Evolutionary conservation across 768 basidiomycete species (phyloP), one percentile per base, ranked within the genome.

Genomic region (Mycena vitilis): DNA sequence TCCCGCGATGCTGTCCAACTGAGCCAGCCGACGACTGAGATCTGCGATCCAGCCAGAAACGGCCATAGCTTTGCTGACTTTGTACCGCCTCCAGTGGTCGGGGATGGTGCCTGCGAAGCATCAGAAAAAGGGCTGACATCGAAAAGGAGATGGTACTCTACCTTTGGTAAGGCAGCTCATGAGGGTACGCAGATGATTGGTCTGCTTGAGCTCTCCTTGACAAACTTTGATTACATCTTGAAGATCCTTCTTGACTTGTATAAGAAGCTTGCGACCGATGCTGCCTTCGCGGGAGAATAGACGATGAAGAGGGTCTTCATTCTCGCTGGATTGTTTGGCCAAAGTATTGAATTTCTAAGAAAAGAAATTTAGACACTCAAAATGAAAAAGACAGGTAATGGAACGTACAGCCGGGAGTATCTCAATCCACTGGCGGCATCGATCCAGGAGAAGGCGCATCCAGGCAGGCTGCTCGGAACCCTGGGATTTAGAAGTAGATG

Each of bases 101-200:
- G 97, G 97, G 53, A 97, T 93, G 6, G 93, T 92, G 45, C 94
- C 95, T 98, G 74, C 23, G 66, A 51, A 62, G 55, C 61, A 13
- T 60, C 77, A 30, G 30, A 30, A 70, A 56, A 36, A 47, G 5
- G 0, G 59, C 74, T 63, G 25, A 63, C 60, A 51, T 36, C 12
- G 25, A 16, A 15, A 44, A 48, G 8, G 55, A 40, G 22, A 49
- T 60, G 44, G 30, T 0, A 25, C 30, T n/a, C 15, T 71, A 91
- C 96, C 96, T 85, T 97, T 98, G 15, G 91, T 96, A 65, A 97
- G 81, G 42, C 90, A 86, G 72, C 94, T 94, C 90, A 99, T 93
- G 34, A 99, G 83, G 5, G 88, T 89, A n/a, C 98, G 91, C 36
- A 97, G 83, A 75, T 98, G 95, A 76, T 99, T 99, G 1, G 97